phyloP scores from a whole-genome alignment of 1,139 yeast species.

The Suhomyces panamericanus region DNA sequence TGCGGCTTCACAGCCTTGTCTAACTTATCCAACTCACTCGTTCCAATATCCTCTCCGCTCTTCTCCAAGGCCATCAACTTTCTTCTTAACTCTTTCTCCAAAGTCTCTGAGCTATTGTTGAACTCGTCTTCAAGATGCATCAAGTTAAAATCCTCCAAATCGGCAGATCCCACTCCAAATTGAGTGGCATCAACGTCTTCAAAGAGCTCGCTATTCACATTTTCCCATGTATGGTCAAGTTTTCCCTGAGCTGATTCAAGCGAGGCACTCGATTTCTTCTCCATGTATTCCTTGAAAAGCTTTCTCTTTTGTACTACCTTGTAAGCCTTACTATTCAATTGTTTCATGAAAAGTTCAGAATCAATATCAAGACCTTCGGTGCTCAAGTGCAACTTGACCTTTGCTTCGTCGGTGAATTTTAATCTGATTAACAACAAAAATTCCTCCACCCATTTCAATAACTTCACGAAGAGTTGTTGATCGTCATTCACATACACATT shows the following conservation, averaged over 20 bases:
- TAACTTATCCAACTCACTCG: constrained; percentile 20
- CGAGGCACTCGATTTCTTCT: constrained; percentile 19
- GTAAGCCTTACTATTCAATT: constrained; percentile 32
- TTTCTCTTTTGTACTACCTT: constrained; percentile 32
- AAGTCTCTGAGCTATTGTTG: constrained; percentile 4
- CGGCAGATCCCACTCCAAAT: constrained; percentile 61
- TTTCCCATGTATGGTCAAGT: constrained; percentile 52
- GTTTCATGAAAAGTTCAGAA: constrained; percentile 27
- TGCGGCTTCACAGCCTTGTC: constrained; percentile 8
- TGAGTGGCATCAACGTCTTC: constrained; percentile 42
- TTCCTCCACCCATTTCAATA: constrained; percentile 66
- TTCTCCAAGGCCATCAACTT: constrained; percentile 15
- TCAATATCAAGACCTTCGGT: constrained; percentile 21
- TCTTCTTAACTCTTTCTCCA: constrained; percentile 15
- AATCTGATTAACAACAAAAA: constrained; percentile 59
- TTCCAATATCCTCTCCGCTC: constrained; percentile 13
- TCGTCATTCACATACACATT: constrained; percentile 74
- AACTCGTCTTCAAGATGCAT: constrained; percentile 24
- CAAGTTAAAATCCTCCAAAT: constrained; percentile 55
- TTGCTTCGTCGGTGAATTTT: constrained; percentile 55
- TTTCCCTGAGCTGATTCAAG: constrained; percentile 25
- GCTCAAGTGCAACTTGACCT: constrained; percentile 42
- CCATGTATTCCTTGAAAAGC: constrained; percentile 36
- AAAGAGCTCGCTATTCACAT: constrained; percentile 44
- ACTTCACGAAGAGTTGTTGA: constrained; percentile 65